A percentile compares a stretch with the other conserved stretches of the same genome.
Conservation (phyloP, 257 asterid genomes). For the Solanum sitiens region DNA sequence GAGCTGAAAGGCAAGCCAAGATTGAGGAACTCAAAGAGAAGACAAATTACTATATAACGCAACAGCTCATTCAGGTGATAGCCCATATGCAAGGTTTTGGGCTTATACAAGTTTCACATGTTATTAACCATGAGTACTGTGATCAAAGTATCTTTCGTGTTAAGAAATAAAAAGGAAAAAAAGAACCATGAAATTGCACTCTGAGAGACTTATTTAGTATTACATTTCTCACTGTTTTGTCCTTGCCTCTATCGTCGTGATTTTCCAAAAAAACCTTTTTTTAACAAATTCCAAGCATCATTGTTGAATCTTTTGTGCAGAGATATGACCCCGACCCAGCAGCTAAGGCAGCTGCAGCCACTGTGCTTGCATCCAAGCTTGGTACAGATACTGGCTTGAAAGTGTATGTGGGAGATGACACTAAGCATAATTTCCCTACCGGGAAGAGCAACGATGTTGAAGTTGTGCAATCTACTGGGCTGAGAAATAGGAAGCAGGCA, state of each 20-base stretch:
- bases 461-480: slow-evolving; percentile 38
- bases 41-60: slow-evolving; percentile 78
- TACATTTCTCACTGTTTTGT: neutral
- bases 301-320: slow-evolving; percentile 31
- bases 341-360: slow-evolving; percentile 84
- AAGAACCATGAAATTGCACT: neutral
- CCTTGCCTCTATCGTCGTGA: neutral
- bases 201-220: neutral
- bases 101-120: neutral
- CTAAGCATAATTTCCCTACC: slow-evolving; percentile 20
- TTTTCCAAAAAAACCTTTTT: neutral
- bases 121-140: neutral
- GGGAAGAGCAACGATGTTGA: slow-evolving; percentile 60
- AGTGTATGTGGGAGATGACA: slow-evolving; percentile 41
- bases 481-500: slow-evolving; percentile 50
- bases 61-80: slow-evolving; percentile 83
- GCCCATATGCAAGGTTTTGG: neutral
- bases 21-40: slow-evolving; percentile 88
- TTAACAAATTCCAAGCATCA: neutral
- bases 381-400: slow-evolving; percentile 73
- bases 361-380: slow-evolving; percentile 66
- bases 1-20: slow-evolving; percentile 78
- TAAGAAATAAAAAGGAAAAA: neutral
- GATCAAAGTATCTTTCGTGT: neutral
- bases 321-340: slow-evolving; percentile 85